phyloP scores from a whole-genome alignment of 305 asterid species.

The Solanum hybrid region DNA sequence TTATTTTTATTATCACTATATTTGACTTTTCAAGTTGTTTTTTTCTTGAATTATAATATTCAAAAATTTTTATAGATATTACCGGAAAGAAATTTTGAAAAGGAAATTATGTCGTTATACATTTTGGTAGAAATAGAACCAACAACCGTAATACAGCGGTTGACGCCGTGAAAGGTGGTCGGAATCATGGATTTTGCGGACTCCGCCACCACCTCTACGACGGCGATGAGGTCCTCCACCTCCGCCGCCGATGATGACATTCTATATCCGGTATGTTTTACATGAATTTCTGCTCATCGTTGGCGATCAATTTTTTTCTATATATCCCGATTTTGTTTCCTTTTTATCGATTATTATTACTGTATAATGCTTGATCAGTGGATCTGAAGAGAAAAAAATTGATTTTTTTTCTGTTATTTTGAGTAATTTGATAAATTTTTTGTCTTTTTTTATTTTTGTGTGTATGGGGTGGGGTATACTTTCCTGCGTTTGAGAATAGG shows the following conservation, averaged over 20 bases:
- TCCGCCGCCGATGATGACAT: neutral
- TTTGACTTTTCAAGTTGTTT: neutral
- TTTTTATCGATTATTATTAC: neutral
- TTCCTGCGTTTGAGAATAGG: neutral
- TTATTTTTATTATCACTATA: neutral
- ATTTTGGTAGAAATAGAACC: neutral
- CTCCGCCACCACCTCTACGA: neutral
- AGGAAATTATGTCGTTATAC: neutral
- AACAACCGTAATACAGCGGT: neutral
- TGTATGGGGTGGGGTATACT: neutral
- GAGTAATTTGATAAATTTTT: neutral
- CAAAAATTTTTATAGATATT: neutral
- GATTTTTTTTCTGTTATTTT: neutral
- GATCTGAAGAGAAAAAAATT: neutral
- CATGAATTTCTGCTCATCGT: neutral
- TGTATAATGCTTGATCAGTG: neutral
- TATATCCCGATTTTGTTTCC: neutral
- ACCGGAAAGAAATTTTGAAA: neutral
- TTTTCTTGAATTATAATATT: neutral
- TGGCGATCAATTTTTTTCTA: neutral
- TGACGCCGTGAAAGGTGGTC: conserved; percentile 5
- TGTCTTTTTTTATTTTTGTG: neutral
- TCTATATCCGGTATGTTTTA: neutral
- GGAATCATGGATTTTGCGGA: conserved; percentile 1
- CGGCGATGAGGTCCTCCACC: neutral